These are phyloP conservation scores for Pouteria glomerata DNA, from an alignment of 148 eudicot genomes.

Conservation along the genomic window DNA sequence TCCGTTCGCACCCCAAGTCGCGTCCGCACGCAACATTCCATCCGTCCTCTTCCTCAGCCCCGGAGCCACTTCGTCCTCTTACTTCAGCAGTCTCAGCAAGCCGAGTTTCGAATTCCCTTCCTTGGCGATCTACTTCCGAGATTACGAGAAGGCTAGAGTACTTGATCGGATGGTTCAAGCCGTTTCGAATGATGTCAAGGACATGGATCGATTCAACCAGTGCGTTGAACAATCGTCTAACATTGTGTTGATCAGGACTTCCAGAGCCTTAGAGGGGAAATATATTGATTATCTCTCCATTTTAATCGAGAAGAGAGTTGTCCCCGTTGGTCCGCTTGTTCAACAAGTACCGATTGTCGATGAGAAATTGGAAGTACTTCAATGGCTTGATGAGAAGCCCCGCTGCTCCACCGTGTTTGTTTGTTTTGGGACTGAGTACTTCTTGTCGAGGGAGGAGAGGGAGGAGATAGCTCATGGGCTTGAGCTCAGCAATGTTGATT, in stretches of 20 bases:
- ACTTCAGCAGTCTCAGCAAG: conserved; percentile 3
- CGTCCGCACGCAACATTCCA: conserved; percentile 6
- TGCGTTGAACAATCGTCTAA: neutral
- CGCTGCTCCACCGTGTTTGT: conserved; percentile 18
- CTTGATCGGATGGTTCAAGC: neutral
- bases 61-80: conserved; percentile 1
- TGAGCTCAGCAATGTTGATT: conserved; percentile 20
- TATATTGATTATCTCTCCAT: conserved; percentile 18
- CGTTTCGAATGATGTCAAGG: neutral
- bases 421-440: conserved; percentile 31
- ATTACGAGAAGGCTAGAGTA: neutral
- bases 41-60: conserved; percentile 17
- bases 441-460: conserved; percentile 16
- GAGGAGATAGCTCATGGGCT: conserved; percentile 26
- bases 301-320: neutral
- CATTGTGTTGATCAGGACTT: conserved; percentile 11
- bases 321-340: conserved; percentile 24
- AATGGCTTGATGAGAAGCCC: conserved; percentile 20
- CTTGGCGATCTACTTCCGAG: neutral
- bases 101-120: conserved; percentile 13
- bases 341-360: neutral
- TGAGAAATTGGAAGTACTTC: conserved; percentile 2
- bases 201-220: neutral
- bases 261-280: conserved; percentile 13
- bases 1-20: conserved; percentile 23